Conservation (phyloP, 1,284 basidiomycete species). For the Chalciporus sp. region DNA sequence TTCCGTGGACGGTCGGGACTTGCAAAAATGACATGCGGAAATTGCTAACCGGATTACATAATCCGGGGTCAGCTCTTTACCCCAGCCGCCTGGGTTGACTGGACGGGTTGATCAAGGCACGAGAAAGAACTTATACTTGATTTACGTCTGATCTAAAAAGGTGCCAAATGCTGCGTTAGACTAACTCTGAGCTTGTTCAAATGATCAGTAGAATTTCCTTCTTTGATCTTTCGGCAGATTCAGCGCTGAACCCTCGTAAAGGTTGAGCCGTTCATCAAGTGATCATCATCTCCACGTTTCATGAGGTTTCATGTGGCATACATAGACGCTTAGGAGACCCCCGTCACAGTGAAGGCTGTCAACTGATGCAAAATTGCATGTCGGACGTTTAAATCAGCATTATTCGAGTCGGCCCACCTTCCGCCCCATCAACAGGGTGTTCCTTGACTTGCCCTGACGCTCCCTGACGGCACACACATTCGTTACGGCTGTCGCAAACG, state of each 20-base stretch:
- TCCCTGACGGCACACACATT: no score
- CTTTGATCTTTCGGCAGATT: not conserved
- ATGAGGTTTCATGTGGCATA: no score
- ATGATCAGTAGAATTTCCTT: not conserved
- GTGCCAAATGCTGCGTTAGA: not conserved
- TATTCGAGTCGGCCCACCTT: no score
- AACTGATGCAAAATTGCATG: no score
- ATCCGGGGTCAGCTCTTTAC: constrained; percentile 24
- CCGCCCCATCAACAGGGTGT: no score
- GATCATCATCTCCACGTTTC: no score
- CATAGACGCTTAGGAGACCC: no score
- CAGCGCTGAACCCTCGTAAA: not conserved
- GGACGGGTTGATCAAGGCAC: not conserved
- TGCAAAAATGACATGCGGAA: constrained; percentile 1
- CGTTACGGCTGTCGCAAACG: not conserved
- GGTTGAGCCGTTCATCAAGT: no score
- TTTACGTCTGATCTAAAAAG: constrained; percentile 8
- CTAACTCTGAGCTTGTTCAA: not conserved
- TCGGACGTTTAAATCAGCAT: no score
- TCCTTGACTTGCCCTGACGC: no score
- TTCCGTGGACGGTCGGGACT: constrained; percentile 22
- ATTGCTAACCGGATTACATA: constrained; percentile 21
- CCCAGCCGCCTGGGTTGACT: no score
- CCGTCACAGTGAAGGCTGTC: no score
- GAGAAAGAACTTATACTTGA: constrained; percentile 4